Evolutionary conservation across 2,329 filamentous ascomycete genomes (phyloP).

Genomic region (Aspergillus cejpii): DNA sequence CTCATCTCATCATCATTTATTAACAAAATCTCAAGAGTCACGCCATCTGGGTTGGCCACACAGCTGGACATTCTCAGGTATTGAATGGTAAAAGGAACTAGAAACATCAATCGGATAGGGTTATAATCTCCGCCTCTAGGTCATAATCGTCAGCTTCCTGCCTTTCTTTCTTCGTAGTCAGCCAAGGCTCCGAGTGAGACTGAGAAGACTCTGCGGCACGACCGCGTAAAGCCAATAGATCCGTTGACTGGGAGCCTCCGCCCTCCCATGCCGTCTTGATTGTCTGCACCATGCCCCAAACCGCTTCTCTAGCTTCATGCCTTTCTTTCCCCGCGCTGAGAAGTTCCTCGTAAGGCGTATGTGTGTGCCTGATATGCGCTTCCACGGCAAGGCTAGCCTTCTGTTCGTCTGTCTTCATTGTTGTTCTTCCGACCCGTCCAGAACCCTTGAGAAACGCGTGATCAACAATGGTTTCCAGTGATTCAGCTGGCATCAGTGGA

Average conservation of each 20-base stretch:
- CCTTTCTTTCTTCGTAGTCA: too few relatives aligned
- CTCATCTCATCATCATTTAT: constrained; percentile 4
- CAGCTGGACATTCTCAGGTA: too few relatives aligned
- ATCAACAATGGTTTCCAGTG: constrained; percentile 28
- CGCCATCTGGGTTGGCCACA: constrained; percentile 6
- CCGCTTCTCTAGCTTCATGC: constrained; percentile 26
- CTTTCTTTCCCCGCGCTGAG: constrained; percentile 23
- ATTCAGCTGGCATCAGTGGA: constrained; percentile 33
- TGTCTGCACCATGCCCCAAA: constrained; percentile 25
- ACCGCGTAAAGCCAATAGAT: background rate
- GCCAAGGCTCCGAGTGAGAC: too few relatives aligned
- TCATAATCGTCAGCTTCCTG: too few relatives aligned
- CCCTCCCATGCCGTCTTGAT: constrained; percentile 32
- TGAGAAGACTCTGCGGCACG: too few relatives aligned
- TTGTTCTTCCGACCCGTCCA: constrained; percentile 36
- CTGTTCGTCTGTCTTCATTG: constrained; percentile 26
- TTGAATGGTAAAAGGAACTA: too few relatives aligned
- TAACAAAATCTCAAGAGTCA: constrained; percentile 1
- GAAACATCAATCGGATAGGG: too few relatives aligned
- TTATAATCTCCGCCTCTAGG: too few relatives aligned
- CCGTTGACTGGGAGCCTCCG: background rate
- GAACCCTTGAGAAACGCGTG: constrained; percentile 40
- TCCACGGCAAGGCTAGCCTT: constrained; percentile 38
- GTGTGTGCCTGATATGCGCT: constrained; percentile 40
- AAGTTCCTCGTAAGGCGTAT: constrained; percentile 37